phyloP scores from a whole-genome alignment of 208 protist species.

The Wallacemonas sp. region DNA sequence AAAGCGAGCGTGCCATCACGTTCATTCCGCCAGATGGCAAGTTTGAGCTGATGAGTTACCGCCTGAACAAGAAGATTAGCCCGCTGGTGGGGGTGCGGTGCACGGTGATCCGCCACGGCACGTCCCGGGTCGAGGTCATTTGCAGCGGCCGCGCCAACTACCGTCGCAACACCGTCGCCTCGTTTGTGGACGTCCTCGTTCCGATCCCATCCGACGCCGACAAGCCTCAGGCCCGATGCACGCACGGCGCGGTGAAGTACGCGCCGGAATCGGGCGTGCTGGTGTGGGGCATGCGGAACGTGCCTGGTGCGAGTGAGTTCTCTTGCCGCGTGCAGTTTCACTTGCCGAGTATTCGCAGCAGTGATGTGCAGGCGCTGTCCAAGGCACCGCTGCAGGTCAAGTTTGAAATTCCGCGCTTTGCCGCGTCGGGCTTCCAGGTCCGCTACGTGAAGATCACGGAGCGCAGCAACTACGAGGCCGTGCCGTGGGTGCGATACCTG shows the following conservation, averaged over 20 bases:
- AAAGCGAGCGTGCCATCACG: conserved; percentile 92
- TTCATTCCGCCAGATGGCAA: conserved; percentile 98
- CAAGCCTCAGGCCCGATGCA: conserved; percentile 93
- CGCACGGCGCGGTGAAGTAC: conserved; percentile 93
- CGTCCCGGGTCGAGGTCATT: conserved; percentile 94
- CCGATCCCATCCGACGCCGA: conserved; percentile 98
- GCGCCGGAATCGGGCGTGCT: conserved; percentile 96
- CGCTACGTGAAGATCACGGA: conserved; percentile 99
- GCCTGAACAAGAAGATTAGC: conserved; percentile 94
- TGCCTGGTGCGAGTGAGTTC: conserved; percentile 94
- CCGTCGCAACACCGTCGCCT: conserved; percentile 92
- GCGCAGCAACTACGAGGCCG: conserved; percentile 95
- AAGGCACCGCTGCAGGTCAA: conserved; percentile 95
- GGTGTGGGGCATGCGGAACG: conserved; percentile 98
- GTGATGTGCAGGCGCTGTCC: conserved; percentile 65
- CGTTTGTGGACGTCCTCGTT: conserved; percentile 97
- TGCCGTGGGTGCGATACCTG: conserved; percentile 99
- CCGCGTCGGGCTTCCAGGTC: conserved; percentile 98
- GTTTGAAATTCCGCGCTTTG: conserved; percentile 99
- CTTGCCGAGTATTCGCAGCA: conserved; percentile 92
- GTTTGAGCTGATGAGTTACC: conserved; percentile 98
- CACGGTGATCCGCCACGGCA: conserved; percentile 87
- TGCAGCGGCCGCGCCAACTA: conserved; percentile 94
- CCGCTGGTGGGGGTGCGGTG: conserved; percentile 94
- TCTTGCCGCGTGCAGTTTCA: conserved; percentile 94